These are phyloP conservation scores for Arthroderma sp. DNA, from an alignment of 2,329 filamentous ascomycete species.

Conservation along the genomic window DNA sequence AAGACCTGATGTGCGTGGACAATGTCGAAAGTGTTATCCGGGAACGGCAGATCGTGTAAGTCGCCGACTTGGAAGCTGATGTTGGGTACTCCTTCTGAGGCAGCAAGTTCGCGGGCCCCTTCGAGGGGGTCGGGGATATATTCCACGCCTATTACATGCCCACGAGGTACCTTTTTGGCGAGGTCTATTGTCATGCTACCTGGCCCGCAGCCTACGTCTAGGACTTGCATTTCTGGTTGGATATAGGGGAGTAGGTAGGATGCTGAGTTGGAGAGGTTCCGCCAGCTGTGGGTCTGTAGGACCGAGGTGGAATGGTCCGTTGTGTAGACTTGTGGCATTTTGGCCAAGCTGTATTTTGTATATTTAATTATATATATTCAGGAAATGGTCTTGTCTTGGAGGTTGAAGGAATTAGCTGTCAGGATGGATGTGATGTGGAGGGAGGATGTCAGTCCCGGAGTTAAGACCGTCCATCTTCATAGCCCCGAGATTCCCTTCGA, in stretches of 20 bases:
- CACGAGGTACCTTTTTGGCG: slow-evolving; percentile 28
- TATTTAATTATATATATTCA: no score
- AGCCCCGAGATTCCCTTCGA: no score
- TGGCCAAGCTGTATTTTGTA: background rate
- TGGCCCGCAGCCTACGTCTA: slow-evolving; percentile 36
- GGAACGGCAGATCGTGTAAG: slow-evolving; percentile 33
- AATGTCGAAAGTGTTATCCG: slow-evolving; percentile 45
- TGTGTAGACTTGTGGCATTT: slow-evolving; percentile 3
- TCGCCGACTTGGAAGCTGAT: slow-evolving; percentile 27
- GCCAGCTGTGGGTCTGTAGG: slow-evolving; percentile 11
- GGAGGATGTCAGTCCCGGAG: no score
- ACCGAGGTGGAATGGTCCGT: slow-evolving; percentile 10
- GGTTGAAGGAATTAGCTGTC: no score
- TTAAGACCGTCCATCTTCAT: no score
- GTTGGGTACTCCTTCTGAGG: slow-evolving; percentile 23
- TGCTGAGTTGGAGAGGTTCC: slow-evolving; percentile 20
- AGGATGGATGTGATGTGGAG: no score
- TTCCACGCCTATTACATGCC: slow-evolving; percentile 30
- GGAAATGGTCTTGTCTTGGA: no score
- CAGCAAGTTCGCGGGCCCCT: slow-evolving; percentile 22
- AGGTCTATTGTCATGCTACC: slow-evolving; percentile 35
- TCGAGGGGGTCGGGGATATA: slow-evolving; percentile 21
- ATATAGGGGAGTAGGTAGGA: slow-evolving; percentile 32
- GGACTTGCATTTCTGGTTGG: slow-evolving; percentile 26
- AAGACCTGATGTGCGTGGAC: slow-evolving; percentile 49